phyloP scores from a whole-genome alignment of 2,329 filamentous ascomycete species.

The Atkinsonella texensis region DNA sequence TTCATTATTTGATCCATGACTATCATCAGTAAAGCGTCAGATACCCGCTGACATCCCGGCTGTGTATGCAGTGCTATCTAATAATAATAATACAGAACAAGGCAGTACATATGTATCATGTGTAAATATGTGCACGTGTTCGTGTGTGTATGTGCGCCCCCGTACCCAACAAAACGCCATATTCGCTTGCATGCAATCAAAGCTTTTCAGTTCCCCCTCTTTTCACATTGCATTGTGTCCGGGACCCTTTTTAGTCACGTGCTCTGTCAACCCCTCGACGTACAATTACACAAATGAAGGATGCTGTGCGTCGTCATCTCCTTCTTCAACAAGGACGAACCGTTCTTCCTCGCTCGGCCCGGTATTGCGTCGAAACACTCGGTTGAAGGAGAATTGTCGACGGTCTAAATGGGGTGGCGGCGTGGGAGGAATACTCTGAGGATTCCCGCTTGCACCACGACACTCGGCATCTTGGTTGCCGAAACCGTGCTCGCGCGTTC shows the following conservation, averaged over 20 bases:
- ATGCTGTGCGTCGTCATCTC: background rate
- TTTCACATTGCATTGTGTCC: background rate
- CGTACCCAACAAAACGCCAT: background rate
- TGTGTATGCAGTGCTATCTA: background rate
- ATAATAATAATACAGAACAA: slow-evolving; percentile 1
- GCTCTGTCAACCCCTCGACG: background rate
- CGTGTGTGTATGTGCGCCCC: background rate
- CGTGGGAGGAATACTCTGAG: slow-evolving; percentile 37
- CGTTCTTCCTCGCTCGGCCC: slow-evolving; percentile 70
- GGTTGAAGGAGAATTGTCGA: slow-evolving; percentile 87
- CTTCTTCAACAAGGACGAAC: slow-evolving; percentile 66
- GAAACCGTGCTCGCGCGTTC: slow-evolving; percentile 34
- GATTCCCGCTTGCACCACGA: slow-evolving; percentile 31
- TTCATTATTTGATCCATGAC: background rate
- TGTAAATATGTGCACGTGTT: background rate
- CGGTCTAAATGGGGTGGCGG: slow-evolving; percentile 51
- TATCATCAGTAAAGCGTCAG: background rate
- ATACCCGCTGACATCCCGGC: background rate
- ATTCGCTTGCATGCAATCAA: background rate
- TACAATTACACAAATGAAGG: slow-evolving; percentile 3
- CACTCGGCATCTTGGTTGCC: slow-evolving; percentile 33
- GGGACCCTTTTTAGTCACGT: too few relatives aligned
- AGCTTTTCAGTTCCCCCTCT: background rate
- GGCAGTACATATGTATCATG: background rate
- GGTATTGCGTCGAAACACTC: slow-evolving; percentile 48